Base-by-base conservation (phyloP, 305 asterid species). In the Fraxinus baroniana region DNA sequence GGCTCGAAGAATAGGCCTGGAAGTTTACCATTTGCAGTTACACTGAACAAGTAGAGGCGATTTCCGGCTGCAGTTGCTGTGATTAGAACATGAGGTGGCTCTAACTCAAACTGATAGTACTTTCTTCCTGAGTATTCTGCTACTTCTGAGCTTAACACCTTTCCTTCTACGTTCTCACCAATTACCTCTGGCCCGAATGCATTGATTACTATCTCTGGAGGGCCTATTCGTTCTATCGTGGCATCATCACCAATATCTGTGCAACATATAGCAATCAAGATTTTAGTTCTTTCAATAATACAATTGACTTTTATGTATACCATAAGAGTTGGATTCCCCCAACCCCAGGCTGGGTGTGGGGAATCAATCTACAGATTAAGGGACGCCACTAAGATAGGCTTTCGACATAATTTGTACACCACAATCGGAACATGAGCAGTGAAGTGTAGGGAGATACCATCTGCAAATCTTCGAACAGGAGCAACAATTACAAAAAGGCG, bases 51-150 rank as follows among this genome's bases (percentile, higher is more conserved):
- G 91, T 95, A 95, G 75, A 94, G 96, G 60, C 98, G 95, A 87
- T 95, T 95, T 73, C 99, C 98, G 3, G 98, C 98, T n/a, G 99
- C 99, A 44, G 99, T 95, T 71, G 98, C 98, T 78, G 95, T 94
- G 82, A 95, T 95, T 49, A 95, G 80, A 72, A 87, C 91, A 81
- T 95, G 99, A 8, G 99, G 98, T 4, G 99, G 95, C 90, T 95
- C 98, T 49, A 95, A 81, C 87, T 95, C 99, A 33, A 91, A 95
- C 88, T 91, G 96, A 83, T 95, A 95, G 87, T 95, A 95, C 80
- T 86, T 94, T 83, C 97, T 90, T 80, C 99, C 98, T 7, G 81
- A 81, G 83, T 93, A 89, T 74, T 91, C 94, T 57, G 87, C 89
- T 22, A 94, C 90, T 88, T 80, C 80, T 17, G 94, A 84, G 84